Conservation (phyloP, 1,284 basidiomycete species). For the Sporisorium graminicola region DNA sequence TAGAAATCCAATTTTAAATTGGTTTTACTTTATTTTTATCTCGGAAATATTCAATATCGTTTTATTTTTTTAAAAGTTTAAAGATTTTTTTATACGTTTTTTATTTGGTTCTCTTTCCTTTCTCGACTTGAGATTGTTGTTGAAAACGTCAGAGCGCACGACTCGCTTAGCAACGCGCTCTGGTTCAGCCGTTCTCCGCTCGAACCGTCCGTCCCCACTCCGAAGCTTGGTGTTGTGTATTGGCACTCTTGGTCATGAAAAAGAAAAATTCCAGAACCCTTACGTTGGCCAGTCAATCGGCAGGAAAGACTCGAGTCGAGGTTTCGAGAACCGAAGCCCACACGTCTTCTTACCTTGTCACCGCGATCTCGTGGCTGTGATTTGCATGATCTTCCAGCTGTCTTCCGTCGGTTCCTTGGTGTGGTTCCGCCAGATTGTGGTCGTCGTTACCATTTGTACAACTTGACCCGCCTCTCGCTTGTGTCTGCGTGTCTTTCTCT, state of each 20-base stretch:
- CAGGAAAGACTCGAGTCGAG: neutral
- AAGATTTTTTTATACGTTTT: too few species aligned
- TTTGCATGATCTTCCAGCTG: conserved; percentile 6
- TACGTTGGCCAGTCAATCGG: too few species aligned
- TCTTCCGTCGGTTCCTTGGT: neutral
- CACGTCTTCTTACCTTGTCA: neutral
- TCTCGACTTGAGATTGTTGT: neutral
- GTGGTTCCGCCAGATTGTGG: neutral
- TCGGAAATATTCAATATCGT: too few species aligned
- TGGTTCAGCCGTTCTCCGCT: conserved; percentile 12
- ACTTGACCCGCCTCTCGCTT: neutral
- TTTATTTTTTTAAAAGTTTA: too few species aligned
- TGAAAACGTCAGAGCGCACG: conserved; percentile 11
- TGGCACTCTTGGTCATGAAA: too few species aligned
- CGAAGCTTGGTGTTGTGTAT: neutral
- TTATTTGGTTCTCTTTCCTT: neutral
- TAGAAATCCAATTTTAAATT: neutral
- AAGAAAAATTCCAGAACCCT: too few species aligned
- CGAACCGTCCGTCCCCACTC: conserved; percentile 14
- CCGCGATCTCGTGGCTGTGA: conserved; percentile 3
- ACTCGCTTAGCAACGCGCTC: conserved; percentile 9
- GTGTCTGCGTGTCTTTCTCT: neutral
- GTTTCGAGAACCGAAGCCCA: neutral
- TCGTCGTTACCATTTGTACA: neutral
- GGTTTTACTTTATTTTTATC: too few species aligned